Percentiles rank a stretch among this genome's conserved stretches.
Conservation (phyloP, 78 protist species). For the Pirum gemmata region DNA sequence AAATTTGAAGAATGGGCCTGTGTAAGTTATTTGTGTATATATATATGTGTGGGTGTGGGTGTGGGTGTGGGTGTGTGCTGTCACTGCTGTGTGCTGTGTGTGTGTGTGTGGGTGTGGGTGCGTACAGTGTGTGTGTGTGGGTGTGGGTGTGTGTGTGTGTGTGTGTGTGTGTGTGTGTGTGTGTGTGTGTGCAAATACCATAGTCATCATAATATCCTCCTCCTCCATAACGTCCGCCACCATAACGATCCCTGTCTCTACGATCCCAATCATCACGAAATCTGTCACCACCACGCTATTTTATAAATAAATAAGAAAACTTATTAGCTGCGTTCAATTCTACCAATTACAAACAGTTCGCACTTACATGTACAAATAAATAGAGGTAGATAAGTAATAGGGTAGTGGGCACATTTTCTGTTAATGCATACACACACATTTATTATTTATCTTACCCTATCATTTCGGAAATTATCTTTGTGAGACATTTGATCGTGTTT, state of each 20-base stretch:
- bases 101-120: conserved; percentile 1
- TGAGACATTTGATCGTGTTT: not conserved
- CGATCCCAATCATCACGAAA: conserved; percentile 30
- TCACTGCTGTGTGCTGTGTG: no score
- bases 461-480: not conserved
- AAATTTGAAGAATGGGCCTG: not conserved
- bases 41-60: no score
- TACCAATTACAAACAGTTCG: not conserved
- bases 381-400: not conserved
- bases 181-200: conserved; percentile 1
- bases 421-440: not conserved
- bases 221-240: conserved; percentile 17
- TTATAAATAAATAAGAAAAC: not conserved
- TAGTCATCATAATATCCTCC: not conserved
- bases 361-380: not conserved
- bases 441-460: not conserved
- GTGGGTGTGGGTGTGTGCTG: no score
- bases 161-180: not conserved
- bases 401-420: no score
- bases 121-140: not conserved
- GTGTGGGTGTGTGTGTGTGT: not conserved
- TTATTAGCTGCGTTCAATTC: not conserved
- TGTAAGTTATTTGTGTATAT: no score
- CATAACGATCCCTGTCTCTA: not conserved
- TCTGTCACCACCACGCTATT: not conserved